Percentiles rank a stretch among this genome's conserved stretches.
Conservation (phyloP, 2,329 filamentous ascomycete species). For the Ambrosiella beaveri region DNA sequence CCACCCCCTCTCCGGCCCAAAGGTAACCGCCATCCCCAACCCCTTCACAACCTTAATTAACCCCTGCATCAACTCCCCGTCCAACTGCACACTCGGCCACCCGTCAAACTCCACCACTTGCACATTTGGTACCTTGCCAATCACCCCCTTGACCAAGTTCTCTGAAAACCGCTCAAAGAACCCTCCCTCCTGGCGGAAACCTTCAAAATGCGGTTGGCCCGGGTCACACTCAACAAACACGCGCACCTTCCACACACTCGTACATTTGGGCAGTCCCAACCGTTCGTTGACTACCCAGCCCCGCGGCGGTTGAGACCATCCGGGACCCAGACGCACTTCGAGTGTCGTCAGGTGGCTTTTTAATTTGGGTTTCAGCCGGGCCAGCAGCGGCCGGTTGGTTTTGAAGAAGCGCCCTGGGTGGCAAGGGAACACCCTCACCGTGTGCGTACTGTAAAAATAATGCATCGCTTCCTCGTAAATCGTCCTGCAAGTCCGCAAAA, state of each 20-base stretch:
- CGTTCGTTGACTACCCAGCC: slow-evolving; percentile 51
- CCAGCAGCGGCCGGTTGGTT: slow-evolving; percentile 53
- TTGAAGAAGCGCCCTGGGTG: slow-evolving; percentile 50
- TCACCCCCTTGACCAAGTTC: slow-evolving; percentile 36
- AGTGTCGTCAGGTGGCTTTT: slow-evolving; percentile 43
- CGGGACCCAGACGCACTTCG: slow-evolving; percentile 55
- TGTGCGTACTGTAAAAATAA: slow-evolving; percentile 45
- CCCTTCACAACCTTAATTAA: slow-evolving; percentile 35
- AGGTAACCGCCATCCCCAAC: slow-evolving; percentile 37
- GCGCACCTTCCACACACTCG: slow-evolving; percentile 38
- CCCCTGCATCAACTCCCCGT: slow-evolving; percentile 44
- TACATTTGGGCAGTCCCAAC: slow-evolving; percentile 46
- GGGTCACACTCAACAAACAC: slow-evolving; percentile 61
- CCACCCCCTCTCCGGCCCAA: slow-evolving; percentile 54
- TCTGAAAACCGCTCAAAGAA: slow-evolving; percentile 55
- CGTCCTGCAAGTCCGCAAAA: slow-evolving; percentile 43
- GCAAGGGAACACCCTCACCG: slow-evolving; percentile 50
- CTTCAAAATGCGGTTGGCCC: slow-evolving; percentile 47
- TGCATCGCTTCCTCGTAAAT: slow-evolving; percentile 47
- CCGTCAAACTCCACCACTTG: slow-evolving; percentile 51
- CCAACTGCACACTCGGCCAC: slow-evolving; percentile 46
- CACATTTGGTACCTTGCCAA: slow-evolving; percentile 39
- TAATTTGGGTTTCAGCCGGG: slow-evolving; percentile 44
- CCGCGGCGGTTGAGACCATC: slow-evolving; percentile 51
- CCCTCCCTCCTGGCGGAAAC: slow-evolving; percentile 46